A percentile compares a stretch with the other conserved stretches of the same genome.
Conservation (phyloP, 2,329 filamentous ascomycete species). For the Lachnellula occidentalis region DNA sequence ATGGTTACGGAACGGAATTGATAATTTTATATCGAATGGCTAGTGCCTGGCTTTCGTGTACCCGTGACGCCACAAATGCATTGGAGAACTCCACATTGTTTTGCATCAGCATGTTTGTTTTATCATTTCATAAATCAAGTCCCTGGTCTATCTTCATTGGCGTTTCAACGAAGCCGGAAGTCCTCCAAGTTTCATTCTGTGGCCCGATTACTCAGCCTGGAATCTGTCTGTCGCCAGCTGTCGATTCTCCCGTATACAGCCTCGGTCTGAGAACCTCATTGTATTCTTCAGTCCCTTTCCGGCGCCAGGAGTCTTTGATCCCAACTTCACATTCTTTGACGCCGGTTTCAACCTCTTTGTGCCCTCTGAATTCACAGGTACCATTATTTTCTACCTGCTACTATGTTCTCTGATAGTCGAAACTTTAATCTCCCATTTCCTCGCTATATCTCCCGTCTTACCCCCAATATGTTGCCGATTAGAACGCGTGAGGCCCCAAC, state of each 20-base stretch:
- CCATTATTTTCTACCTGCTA: background rate
- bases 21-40: background rate
- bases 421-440: background rate
- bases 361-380: background rate
- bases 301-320: background rate
- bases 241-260: background rate
- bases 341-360: background rate
- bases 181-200: background rate
- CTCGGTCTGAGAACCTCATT: background rate
- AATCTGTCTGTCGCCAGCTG: background rate
- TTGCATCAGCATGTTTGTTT: too few relatives aligned
- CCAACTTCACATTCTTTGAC: background rate
- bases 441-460: background rate
- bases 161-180: too few relatives aligned
- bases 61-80: too few relatives aligned
- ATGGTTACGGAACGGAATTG: background rate
- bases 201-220: background rate
- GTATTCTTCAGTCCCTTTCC: background rate
- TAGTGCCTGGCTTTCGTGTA: background rate
- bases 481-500: background rate
- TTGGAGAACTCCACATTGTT: too few relatives aligned
- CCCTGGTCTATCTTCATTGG: too few relatives aligned
- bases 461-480: background rate
- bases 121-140: too few relatives aligned
- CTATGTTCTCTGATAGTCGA: background rate